Percentiles rank a stretch among this genome's conserved stretches.
These are phyloP conservation scores for Canariomyces notabilis DNA, from an alignment of 2,329 filamentous ascomycete genomes.

Conservation along the genomic window DNA sequence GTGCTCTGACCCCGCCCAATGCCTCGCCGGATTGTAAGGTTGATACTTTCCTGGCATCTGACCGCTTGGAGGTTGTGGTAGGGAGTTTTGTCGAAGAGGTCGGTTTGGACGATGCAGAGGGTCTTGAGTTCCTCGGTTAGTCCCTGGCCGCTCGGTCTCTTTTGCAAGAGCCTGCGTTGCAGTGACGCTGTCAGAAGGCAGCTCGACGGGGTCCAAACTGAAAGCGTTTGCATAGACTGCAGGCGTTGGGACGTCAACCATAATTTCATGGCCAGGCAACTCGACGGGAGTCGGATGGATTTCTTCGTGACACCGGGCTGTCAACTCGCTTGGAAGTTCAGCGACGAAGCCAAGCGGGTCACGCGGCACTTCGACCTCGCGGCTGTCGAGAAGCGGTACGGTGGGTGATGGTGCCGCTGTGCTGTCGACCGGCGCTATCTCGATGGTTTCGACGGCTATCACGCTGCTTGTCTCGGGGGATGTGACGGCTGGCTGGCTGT, in stretches of 20 bases:
- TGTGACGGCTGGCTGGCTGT: constrained; percentile 21
- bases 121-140: constrained; percentile 4
- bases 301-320: constrained; percentile 38
- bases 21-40: constrained; percentile 16
- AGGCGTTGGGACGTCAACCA: constrained; percentile 24
- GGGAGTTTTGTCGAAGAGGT: constrained; percentile 7
- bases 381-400: constrained; percentile 33
- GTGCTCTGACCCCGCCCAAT: constrained; percentile 3
- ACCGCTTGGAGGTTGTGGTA: constrained; percentile 4
- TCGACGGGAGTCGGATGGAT: constrained; percentile 38
- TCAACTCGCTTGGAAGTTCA: constrained; percentile 44
- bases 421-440: neutral
- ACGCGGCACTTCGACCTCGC: constrained; percentile 31
- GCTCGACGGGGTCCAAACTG: constrained; percentile 17
- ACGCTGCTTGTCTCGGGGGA: constrained; percentile 16
- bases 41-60: constrained; percentile 13
- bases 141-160: constrained; percentile 1
- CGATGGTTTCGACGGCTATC: neutral
- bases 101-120: constrained; percentile 5
- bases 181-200: constrained; percentile 4
- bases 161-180: neutral
- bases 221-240: constrained; percentile 13
- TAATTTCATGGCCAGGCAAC: constrained; percentile 33
- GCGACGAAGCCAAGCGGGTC: constrained; percentile 42
- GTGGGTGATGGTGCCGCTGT: constrained; percentile 5